Conservation (phyloP, 2,329 filamentous ascomycete genomes). For the Emericellopsis atlantica region DNA sequence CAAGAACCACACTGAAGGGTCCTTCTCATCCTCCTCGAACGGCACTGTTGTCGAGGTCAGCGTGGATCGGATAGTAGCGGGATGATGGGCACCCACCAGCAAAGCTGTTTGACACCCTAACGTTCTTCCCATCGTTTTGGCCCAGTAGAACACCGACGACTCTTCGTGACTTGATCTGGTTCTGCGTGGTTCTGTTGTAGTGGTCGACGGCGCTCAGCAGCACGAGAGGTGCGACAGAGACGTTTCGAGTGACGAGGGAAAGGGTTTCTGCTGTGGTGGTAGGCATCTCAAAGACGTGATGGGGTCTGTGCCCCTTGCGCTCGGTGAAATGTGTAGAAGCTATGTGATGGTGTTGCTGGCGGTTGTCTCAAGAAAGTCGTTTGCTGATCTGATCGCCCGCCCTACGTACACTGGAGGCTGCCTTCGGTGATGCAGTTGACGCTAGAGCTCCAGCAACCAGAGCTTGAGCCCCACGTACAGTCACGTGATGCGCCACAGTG, state of each 20-base stretch:
- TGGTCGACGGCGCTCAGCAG: conserved; percentile 97
- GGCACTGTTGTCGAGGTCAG: conserved; percentile 49
- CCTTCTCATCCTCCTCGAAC: conserved; percentile 97
- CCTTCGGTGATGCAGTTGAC: background rate
- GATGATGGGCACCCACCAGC: conserved; percentile 50
- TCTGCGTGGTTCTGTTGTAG: conserved; percentile 84
- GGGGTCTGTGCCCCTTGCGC: conserved; percentile 1
- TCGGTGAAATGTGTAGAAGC: background rate
- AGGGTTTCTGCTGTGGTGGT: conserved; percentile 94
- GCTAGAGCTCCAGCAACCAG: background rate
- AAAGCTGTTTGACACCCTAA: conserved; percentile 97
- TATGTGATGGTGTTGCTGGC: background rate
- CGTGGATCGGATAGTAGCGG: background rate
- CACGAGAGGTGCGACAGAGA: conserved; percentile 94
- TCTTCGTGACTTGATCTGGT: conserved; percentile 63
- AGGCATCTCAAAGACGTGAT: conserved; percentile 57
- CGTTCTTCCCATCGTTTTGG: conserved; percentile 91
- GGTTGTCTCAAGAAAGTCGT: too few species aligned
- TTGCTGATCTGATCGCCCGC: conserved; percentile 1
- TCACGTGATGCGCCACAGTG: conserved; percentile 1
- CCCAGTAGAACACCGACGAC: conserved; percentile 92
- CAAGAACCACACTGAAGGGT: conserved; percentile 96
- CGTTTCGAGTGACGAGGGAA: conserved; percentile 85
- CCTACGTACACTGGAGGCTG: conserved; percentile 13
- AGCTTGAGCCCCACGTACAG: conserved; percentile 1